Evolutionary conservation across 2,329 filamentous ascomycete genomes (phyloP), one percentile per base, ranked within the genome.

Genomic region (Gnomoniopsis smithogilvyi): DNA sequence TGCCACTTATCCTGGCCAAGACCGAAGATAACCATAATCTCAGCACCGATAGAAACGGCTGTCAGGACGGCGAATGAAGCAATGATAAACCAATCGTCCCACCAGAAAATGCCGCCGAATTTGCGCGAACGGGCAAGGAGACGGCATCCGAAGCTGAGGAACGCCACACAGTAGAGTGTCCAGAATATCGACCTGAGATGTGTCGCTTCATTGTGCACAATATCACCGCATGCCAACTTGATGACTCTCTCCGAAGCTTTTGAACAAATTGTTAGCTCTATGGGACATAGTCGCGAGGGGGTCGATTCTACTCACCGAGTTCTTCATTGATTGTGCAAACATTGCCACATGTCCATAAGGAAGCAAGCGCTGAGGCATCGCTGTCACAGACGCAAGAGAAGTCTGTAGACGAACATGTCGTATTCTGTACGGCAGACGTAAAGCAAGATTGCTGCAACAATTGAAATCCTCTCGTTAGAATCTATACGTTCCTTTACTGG

Each of bases 31-130:
- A 65, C 63, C 64, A 65, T 65, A 45, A 65, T 49, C 55, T 65
- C 64, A 22, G 64, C 64, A 26, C 64, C 64, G 11, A 64, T 56
- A 17, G 63, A 63, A 7, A 63, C 64, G 17, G 52, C 64, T 15
- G 63, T 63, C 10, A 64, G 56, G 15, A 63, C 63, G 6, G 46
- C 59, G 54, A 65, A 64, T 4, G 66, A 66, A 15, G 60, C 50
- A 14, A 66, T 36, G 21, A 67, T 66, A n/a, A 64, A 64, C 59
- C 59, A 67, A 36, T 67, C 66, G 51, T 67, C 66, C 51, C 57
- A 64, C 56, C 66, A 65, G 14, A 66, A 56, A 4, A 62, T 60
- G 2, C 63, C 63, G 48, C 62, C 61, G 22, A 64, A 64, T 15
- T 43, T 56, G 11, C 43, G 49, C 1, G 63, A 58, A 4, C 64